Evolutionary conservation across 768 basidiomycete genomes (phyloP).

Genomic region (Mycena vulgaris): DNA sequence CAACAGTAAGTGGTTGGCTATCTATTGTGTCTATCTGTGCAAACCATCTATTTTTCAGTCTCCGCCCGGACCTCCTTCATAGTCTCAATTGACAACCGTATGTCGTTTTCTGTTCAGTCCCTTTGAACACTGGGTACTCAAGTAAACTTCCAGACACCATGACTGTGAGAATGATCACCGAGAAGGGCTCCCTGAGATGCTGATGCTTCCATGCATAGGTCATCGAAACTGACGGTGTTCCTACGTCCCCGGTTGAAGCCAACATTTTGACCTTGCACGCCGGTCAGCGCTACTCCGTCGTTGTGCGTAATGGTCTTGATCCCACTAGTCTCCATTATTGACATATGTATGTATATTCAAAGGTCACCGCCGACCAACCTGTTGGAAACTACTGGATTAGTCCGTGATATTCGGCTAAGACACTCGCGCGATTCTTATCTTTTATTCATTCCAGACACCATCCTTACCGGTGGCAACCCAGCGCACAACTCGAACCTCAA

Average conservation of each 20-base stretch:
- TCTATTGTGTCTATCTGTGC: background rate
- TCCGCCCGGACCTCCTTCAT: slow-evolving; percentile 53
- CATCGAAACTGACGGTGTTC: slow-evolving; percentile 21
- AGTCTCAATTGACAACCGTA: slow-evolving; percentile 45
- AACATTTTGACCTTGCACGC: slow-evolving; percentile 50
- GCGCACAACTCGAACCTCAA: slow-evolving; percentile 47
- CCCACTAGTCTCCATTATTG: background rate
- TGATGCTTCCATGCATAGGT: background rate
- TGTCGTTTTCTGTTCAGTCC: background rate
- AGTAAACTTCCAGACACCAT: slow-evolving; percentile 12
- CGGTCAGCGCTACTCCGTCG: slow-evolving; percentile 66
- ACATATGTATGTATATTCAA: slow-evolving; percentile 9
- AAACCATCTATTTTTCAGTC: background rate
- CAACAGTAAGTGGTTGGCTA: slow-evolving; percentile 27
- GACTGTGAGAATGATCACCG: slow-evolving; percentile 1
- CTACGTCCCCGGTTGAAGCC: background rate
- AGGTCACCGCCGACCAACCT: slow-evolving; percentile 58
- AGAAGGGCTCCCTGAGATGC: no score
- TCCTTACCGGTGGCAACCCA: slow-evolving; percentile 48
- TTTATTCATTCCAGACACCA: slow-evolving; percentile 9
- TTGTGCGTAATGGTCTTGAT: slow-evolving; percentile 39
- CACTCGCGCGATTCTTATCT: background rate
- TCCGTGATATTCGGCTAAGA: slow-evolving; percentile 45
- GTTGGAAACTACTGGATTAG: slow-evolving; percentile 66
- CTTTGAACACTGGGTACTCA: background rate